phyloP scores from a whole-genome alignment of 495 filamentous ascomycete species.

The Lasiosphaeris hirsuta region DNA sequence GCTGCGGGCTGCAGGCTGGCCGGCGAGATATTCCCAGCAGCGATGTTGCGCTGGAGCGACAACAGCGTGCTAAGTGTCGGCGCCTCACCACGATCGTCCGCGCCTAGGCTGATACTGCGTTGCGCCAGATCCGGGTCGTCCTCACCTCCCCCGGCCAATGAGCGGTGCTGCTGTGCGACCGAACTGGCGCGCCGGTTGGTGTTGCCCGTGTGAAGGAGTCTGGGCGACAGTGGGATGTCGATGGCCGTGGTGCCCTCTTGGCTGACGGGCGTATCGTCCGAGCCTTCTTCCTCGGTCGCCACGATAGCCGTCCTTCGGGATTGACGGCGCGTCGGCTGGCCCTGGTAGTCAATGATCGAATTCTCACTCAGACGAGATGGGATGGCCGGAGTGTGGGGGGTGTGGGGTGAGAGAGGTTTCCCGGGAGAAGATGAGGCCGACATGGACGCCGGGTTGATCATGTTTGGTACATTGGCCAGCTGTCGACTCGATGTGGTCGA shows the following conservation, averaged over 20 bases:
- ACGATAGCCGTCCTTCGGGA: conserved; percentile 18
- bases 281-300: conserved; percentile 35
- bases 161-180: conserved; percentile 65
- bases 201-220: conserved; percentile 53
- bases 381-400: conserved; percentile 89
- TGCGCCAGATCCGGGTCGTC: conserved; percentile 63
- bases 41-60: conserved; percentile 34
- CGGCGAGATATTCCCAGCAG: conserved; percentile 26
- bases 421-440: conserved; percentile 85
- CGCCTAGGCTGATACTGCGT: conserved; percentile 73
- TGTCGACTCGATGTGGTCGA: conserved; percentile 82
- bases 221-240: conserved; percentile 77
- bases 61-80: conserved; percentile 56
- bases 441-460: conserved; percentile 77
- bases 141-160: conserved; percentile 40
- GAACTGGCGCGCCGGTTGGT: conserved; percentile 68
- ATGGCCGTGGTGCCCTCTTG: conserved; percentile 64
- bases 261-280: conserved; percentile 34
- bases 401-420: conserved; percentile 90
- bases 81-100: conserved; percentile 59
- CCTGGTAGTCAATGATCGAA: conserved; percentile 72
- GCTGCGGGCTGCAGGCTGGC: conserved; percentile 44
- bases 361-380: conserved; percentile 89
- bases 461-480: conserved; percentile 75
- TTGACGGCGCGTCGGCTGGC: conserved; percentile 26